Evolutionary conservation across 208 protist genomes (phyloP).

Genomic region (Wallacemonas sp.): DNA sequence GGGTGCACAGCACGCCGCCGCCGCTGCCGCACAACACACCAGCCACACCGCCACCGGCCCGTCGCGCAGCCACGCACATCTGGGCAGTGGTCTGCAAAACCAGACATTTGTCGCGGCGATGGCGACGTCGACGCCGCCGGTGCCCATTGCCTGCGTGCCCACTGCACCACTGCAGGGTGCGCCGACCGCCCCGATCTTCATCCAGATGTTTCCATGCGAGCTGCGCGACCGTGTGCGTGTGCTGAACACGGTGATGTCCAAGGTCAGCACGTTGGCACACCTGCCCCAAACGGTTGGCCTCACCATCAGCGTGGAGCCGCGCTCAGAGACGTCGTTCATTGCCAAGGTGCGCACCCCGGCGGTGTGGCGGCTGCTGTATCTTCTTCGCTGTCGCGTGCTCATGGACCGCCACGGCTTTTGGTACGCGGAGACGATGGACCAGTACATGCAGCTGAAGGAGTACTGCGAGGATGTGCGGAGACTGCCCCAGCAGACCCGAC

Average conservation of each 20-base stretch:
- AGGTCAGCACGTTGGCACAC: not conserved
- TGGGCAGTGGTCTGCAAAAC: conserved; percentile 15
- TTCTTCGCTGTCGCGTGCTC: conserved; percentile 70
- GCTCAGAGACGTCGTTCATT: conserved; percentile 77
- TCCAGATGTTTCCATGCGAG: conserved; percentile 86
- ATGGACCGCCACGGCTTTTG: conserved; percentile 84
- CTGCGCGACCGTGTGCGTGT: conserved; percentile 50
- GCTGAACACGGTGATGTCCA: conserved; percentile 60
- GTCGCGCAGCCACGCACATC: not conserved
- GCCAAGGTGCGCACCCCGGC: conserved; percentile 43
- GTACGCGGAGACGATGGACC: conserved; percentile 51
- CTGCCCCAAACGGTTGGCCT: not conserved
- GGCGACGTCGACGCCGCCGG: conserved; percentile 10
- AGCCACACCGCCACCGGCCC: conserved; percentile 8
- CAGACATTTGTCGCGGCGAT: conserved; percentile 8
- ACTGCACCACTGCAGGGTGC: not conserved
- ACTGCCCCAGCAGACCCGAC: conserved; percentile 68
- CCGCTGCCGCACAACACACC: conserved; percentile 20
- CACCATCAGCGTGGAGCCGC: conserved; percentile 45
- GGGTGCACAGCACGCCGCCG: conserved; percentile 9
- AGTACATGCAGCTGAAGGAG: conserved; percentile 68
- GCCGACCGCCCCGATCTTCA: conserved; percentile 40
- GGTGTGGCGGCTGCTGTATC: conserved; percentile 55
- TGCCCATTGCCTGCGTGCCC: conserved; percentile 4
- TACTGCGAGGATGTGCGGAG: conserved; percentile 73